Conservation (phyloP, 768 basidiomycete genomes). For the Coprinellus micaceus region DNA sequence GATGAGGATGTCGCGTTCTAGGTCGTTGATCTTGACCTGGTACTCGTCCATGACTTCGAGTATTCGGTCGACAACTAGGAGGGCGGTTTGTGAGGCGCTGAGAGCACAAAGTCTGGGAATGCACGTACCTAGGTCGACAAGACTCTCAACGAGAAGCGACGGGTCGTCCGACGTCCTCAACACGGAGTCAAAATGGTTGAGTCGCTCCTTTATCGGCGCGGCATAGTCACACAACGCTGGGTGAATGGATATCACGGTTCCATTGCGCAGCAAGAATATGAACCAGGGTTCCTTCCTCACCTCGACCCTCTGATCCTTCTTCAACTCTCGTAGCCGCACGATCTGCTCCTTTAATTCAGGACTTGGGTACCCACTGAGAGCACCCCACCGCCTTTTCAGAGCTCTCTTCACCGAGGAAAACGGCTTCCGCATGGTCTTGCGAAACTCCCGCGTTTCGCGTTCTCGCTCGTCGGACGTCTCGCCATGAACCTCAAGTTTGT, state of each 20-base stretch:
- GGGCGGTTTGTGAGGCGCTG: not conserved
- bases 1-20: conserved; percentile 56
- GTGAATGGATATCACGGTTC: conserved; percentile 60
- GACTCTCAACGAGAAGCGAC: conserved; percentile 55
- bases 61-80: conserved; percentile 57
- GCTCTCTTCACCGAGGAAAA: not conserved
- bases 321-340: conserved; percentile 25
- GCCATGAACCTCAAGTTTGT: too few relatives aligned
- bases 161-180: conserved; percentile 60
- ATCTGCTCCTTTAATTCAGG: conserved; percentile 20
- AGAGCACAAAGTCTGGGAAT: not conserved
- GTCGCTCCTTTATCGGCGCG: conserved; percentile 51
- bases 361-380: conserved; percentile 1
- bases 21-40: conserved; percentile 52
- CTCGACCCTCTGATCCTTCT: conserved; percentile 50
- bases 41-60: conserved; percentile 67
- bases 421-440: not conserved
- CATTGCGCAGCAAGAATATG: conserved; percentile 62
- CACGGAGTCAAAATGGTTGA: conserved; percentile 55
- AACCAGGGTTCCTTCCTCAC: conserved; percentile 58
- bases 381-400: not conserved
- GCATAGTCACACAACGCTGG: conserved; percentile 46
- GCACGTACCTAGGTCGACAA: conserved; percentile 48
- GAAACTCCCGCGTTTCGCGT: not conserved
- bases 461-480: too few relatives aligned